Percentiles rank a stretch among this genome's conserved stretches.
Evolutionary conservation across 2,329 filamentous ascomycete species (phyloP).

Genomic region (Lachnellula suecica): DNA sequence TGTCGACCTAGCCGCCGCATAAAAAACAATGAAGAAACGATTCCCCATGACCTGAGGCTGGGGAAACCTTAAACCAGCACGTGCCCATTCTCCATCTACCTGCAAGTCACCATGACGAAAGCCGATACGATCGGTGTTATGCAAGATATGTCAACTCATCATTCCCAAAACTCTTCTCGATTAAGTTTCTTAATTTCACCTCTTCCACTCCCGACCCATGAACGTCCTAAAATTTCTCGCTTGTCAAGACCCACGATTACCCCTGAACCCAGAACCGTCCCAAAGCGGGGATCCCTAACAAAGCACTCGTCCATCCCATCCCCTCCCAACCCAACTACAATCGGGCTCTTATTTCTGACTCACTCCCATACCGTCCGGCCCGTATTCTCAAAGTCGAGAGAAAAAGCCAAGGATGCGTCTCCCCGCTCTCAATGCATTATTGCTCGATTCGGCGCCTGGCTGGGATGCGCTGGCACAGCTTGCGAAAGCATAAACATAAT

Average conservation of each 20-base stretch:
- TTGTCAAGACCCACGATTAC: slow-evolving; percentile 1
- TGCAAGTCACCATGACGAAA: background rate
- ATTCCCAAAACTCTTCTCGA: background rate
- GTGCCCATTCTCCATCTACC: background rate
- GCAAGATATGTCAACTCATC: background rate
- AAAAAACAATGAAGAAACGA: slow-evolving; percentile 2
- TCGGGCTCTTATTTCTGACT: slow-evolving; percentile 5
- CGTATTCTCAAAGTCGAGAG: background rate
- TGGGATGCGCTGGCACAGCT: slow-evolving; percentile 4
- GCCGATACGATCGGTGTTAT: no score
- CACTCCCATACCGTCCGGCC: slow-evolving; percentile 6
- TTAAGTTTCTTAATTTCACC: background rate
- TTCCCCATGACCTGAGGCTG: background rate
- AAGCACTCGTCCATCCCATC: background rate
- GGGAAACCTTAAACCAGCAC: background rate
- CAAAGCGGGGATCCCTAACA: background rate
- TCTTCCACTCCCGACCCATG: background rate
- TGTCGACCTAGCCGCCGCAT: slow-evolving; percentile 25
- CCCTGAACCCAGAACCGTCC: background rate
- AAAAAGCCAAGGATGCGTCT: slow-evolving; percentile 11
- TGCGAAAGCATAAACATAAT: slow-evolving; percentile 11
- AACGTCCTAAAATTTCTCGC: background rate
- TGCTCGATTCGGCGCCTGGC: slow-evolving; percentile 2
- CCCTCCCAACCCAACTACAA: slow-evolving; percentile 4
- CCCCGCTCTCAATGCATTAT: slow-evolving; percentile 13